These are phyloP conservation scores for Talaromyces funiculosus DNA, from an alignment of 2,329 filamentous ascomycete genomes.

Conservation along the genomic window DNA sequence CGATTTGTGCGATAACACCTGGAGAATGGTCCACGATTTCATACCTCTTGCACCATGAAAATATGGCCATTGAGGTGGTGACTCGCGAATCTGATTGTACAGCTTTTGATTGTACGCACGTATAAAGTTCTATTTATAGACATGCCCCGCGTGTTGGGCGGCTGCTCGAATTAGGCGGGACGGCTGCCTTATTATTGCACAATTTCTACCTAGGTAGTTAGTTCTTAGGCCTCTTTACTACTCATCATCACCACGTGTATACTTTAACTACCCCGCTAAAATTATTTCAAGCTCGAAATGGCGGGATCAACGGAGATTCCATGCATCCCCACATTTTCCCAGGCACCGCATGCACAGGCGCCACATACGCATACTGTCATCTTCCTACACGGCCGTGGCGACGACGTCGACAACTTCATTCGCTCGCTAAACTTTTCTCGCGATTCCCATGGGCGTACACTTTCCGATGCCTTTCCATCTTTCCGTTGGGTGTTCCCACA, in stretches of 20 bases:
- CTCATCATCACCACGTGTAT: no score
- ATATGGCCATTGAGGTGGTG: no score
- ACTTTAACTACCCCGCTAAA: no score
- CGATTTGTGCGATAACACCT: constrained; percentile 16
- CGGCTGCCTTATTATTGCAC: no score
- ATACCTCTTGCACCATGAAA: constrained; percentile 21
- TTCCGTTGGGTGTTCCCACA: constrained; percentile 9
- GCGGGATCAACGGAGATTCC: neutral
- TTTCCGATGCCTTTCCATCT: neutral
- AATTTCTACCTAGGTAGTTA: no score
- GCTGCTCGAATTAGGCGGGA: no score
- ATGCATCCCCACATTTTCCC: neutral
- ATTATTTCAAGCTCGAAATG: neutral
- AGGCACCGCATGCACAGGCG: neutral
- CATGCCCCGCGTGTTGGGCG: neutral
- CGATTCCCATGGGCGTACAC: neutral
- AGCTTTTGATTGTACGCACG: neutral
- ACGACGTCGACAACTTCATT: neutral
- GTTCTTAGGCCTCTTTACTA: no score
- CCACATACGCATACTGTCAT: constrained; percentile 3
- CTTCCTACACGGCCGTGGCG: constrained; percentile 6
- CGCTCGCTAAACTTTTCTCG: neutral
- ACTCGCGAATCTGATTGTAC: neutral
- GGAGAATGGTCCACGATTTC: constrained; percentile 21
- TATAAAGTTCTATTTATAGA: neutral